A percentile compares a stretch with the other conserved stretches of the same genome.
These are phyloP conservation scores for Casaregolazyma lundiana DNA, from an alignment of 1,139 yeast genomes.

Conservation along the genomic window DNA sequence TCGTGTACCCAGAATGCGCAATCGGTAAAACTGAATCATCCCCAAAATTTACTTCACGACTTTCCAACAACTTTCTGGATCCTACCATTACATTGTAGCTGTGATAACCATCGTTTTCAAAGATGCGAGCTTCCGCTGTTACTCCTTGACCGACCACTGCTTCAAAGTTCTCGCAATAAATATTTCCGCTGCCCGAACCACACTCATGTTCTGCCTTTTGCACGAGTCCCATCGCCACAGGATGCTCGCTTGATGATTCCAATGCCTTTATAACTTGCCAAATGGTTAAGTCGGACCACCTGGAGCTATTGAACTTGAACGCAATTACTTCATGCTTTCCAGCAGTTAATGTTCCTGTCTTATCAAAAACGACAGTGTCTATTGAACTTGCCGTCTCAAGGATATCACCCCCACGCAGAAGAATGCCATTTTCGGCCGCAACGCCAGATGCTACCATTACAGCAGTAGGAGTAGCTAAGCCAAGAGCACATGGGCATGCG, in stretches of 20 bases:
- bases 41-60: constrained; percentile 23
- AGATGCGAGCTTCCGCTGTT: constrained; percentile 40
- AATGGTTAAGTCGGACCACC: constrained; percentile 29
- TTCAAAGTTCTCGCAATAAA: constrained; percentile 42
- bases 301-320: constrained; percentile 15
- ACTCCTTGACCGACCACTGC: constrained; percentile 73
- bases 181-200: constrained; percentile 23
- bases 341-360: constrained; percentile 90
- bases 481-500: constrained; percentile 97
- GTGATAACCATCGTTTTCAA: constrained; percentile 18
- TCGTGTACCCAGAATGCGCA: constrained; percentile 22
- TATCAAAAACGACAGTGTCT: constrained; percentile 76
- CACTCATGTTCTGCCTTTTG: constrained; percentile 30
- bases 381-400: constrained; percentile 69
- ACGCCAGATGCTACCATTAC: constrained; percentile 98
- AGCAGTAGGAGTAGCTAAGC: constrained; percentile 97
- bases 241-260: constrained; percentile 80
- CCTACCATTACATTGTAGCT: constrained; percentile 50
- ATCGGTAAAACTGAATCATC: constrained; percentile 19
- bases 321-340: constrained; percentile 64
- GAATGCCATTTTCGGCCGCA: constrained; percentile 84
- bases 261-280: constrained; percentile 61
- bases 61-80: constrained; percentile 45
- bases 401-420: constrained; percentile 90
- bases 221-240: constrained; percentile 70